Conservation (phyloP, 306 rosid species). For the Sphenostylis stenocarpa region DNA sequence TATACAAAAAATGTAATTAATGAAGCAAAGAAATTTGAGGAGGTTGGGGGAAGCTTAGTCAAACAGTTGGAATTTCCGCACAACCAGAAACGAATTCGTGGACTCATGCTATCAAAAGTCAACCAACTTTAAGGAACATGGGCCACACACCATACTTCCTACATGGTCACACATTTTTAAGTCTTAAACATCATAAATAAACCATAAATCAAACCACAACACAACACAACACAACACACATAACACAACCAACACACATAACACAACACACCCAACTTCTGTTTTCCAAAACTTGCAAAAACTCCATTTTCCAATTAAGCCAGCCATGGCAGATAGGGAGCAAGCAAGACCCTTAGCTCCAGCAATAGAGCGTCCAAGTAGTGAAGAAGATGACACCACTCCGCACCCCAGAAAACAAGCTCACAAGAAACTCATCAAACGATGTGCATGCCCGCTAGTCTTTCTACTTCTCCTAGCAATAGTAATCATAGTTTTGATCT, state of each 20-base stretch:
- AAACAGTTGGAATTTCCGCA: background rate
- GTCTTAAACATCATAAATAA: background rate
- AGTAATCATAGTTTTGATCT: conserved; percentile 36
- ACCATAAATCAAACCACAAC: background rate
- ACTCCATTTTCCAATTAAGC: background rate
- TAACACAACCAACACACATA: no score
- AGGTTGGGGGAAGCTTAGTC: background rate
- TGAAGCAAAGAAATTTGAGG: background rate
- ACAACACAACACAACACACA: background rate
- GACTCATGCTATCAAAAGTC: background rate
- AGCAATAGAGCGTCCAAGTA: background rate
- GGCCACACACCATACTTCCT: background rate
- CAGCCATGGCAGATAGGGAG: conserved; percentile 47
- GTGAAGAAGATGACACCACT: conserved; percentile 22
- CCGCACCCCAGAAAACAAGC: background rate
- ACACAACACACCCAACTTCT: background rate
- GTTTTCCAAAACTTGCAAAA: background rate
- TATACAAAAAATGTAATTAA: no score
- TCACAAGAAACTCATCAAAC: conserved; percentile 37
- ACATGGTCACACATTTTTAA: background rate
- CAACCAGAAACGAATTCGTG: background rate
- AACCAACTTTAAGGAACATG: background rate
- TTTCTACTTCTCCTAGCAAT: conserved; percentile 24
- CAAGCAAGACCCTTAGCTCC: conserved; percentile 57
- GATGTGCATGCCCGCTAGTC: conserved; percentile 35